These are phyloP conservation scores for Fraxinus americana DNA, from an alignment of 257 asterid species.

Conservation along the genomic window DNA sequence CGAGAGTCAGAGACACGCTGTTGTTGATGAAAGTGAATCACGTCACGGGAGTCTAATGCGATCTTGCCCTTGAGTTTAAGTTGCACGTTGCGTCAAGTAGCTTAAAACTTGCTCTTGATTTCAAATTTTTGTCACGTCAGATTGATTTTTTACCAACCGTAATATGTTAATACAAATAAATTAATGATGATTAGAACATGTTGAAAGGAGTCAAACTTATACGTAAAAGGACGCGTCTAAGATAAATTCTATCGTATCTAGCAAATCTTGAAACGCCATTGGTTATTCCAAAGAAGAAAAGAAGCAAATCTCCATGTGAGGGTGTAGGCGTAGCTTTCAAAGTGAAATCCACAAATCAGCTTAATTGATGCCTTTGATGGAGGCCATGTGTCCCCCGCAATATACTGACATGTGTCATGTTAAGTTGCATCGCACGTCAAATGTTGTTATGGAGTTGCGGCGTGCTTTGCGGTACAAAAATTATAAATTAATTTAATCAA, in stretches of 20 bases:
- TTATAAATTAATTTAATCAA: not conserved
- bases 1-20: too few relatives aligned
- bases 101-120: too few relatives aligned
- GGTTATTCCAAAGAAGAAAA: not conserved
- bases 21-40: too few relatives aligned
- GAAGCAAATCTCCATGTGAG: not conserved
- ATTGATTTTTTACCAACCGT: too few relatives aligned
- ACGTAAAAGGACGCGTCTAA: not conserved
- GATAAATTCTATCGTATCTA: not conserved
- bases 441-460: not conserved
- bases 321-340: constrained; percentile 17
- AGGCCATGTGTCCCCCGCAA: not conserved
- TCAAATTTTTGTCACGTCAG: too few relatives aligned
- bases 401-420: not conserved
- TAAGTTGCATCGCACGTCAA: not conserved
- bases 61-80: too few relatives aligned
- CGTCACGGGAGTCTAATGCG: not conserved
- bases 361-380: constrained; percentile 7
- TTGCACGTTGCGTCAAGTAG: too few relatives aligned
- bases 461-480: not conserved
- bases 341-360: not conserved
- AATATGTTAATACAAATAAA: too few relatives aligned
- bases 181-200: too few relatives aligned
- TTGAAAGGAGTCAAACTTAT: not conserved
- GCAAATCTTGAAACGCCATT: not conserved